A percentile compares a stretch with the other conserved stretches of the same genome.
Evolutionary conservation across 106 monocot species (phyloP).

Genomic region (Dioscorea alata): DNA sequence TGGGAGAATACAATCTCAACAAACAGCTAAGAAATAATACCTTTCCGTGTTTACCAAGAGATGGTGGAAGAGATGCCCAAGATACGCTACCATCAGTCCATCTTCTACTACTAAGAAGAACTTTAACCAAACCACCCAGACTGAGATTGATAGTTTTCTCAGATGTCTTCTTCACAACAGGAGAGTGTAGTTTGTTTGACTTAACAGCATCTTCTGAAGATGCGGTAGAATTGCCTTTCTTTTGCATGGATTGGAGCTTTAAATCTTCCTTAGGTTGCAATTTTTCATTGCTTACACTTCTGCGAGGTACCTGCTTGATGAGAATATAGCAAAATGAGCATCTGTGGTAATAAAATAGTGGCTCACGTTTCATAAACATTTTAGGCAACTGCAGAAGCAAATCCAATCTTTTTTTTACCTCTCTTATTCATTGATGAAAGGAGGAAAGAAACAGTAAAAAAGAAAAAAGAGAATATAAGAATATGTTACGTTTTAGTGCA

Average conservation of each 20-base stretch:
- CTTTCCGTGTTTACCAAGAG: conserved; percentile 70
- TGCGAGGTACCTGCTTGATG: conserved; percentile 29
- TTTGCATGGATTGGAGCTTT: conserved; percentile 24
- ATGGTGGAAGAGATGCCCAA: conserved; percentile 53
- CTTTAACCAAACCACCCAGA: conserved; percentile 43
- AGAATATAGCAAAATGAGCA: neutral
- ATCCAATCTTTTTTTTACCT: too few species aligned
- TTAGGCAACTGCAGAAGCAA: too few species aligned
- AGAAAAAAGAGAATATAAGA: too few species aligned
- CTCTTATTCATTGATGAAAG: too few species aligned
- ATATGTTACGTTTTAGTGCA: too few species aligned
- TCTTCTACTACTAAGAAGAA: conserved; percentile 31
- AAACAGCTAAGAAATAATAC: conserved; percentile 15
- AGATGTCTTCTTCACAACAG: conserved; percentile 36
- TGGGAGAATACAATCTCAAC: too few species aligned
- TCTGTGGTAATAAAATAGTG: too few species aligned
- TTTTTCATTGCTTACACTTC: conserved; percentile 30
- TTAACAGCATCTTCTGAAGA: conserved; percentile 35
- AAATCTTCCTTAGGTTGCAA: conserved; percentile 29
- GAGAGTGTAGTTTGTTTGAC: conserved; percentile 19
- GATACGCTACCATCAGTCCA: conserved; percentile 51
- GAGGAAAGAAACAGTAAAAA: too few species aligned
- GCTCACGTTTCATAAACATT: too few species aligned
- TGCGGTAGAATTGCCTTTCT: conserved; percentile 26
- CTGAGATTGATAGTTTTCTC: conserved; percentile 24